Base-by-base conservation (phyloP, 169 alveolate genomes). In the Plasmodium vinckei region DNA sequence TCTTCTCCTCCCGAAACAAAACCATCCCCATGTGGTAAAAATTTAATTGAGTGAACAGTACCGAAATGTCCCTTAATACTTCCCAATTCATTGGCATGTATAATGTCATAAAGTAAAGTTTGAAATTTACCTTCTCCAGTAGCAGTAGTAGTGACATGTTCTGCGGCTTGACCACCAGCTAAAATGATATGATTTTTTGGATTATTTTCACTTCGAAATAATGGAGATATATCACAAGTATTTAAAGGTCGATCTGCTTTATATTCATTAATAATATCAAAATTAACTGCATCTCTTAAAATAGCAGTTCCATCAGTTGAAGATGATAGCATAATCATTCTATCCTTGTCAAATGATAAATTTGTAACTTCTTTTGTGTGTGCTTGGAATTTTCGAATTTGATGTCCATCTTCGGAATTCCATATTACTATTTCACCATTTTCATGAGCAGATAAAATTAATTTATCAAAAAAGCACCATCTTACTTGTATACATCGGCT, bases 1-100 rank as follows among this genome's bases (percentile, higher is more conserved):
- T 98, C 99, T 93, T 98, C 99, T 39, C 98, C 98, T 0, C 99
- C 99, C 54, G 98, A 95, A 39, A 97, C 98, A 89, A 96, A 97
- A 39, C 97, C 96, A 75, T 90, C 89, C 19, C 99, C 99, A 87
- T 96, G 98, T 2, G 99, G 97, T 57, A 95, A 89, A 87, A 96
- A 94, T 23, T 96, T 97, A 42, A 98, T 84, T 44, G 99, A 93
- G 93, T 98, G 97, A 64, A 98, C 97, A 12, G 99, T 98, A 54
- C 99, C 99, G 92, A 98, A 97, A 94, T 97, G 99, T 9, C 99
- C 99, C 90, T 94, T 95, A 77, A 97, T 93, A 59, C 97, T 96
- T 9, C 99, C 99, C 21, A 98, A 77, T 84, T 97, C 99, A 42
- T 92, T 94, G 73, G 96, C 98, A 89, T 94, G 96, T 51, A 98